Evolutionary conservation across 106 monocot species (phyloP), one percentile per base, ranked within the genome.

Genomic region (Platanthera zijinensis): DNA sequence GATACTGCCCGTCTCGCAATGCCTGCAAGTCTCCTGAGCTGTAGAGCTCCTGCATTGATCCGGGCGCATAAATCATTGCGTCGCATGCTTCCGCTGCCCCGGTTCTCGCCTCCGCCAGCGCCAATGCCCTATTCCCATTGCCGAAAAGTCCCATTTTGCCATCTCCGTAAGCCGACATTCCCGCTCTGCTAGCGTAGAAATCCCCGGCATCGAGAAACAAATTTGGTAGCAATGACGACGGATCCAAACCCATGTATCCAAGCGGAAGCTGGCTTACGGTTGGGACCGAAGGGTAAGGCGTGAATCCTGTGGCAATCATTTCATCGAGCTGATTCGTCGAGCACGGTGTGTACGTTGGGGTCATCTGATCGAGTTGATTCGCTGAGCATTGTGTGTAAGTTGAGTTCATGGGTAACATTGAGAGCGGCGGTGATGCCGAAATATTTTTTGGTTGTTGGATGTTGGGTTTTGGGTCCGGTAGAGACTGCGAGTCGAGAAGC

Each of bases 21-120:
- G 76, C 75, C 86, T 86, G 77, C 68, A 77, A 54, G 69, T 90
- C 86, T n/a, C 85, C 82, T 17, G 89, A 50, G 71, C 67, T 76
- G 72, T 81, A 92, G 19, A 76, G 69, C 51, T 80, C 72, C 21
- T 76, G 86, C 47, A 75, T 73, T 4, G 81, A 30, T 57, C 79
- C 75, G 8, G 48, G 21, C 3, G 53, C 57, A 57, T 79, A 80
- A 2, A 80, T 59, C 8, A 75, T 66, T 21, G 28, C 12, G 9
- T 48, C 49, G 69, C 10, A 53, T 18, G 8, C 11, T 66, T 66
- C 66, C 6, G 17, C 6, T 19, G 66, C 64, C 64, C 52, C 52
- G 52, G 52, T 11, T 52, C 52, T 52, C 52, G 11, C 6, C 11
- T 66, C 64, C 10, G n/a, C 10, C 7, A 21, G n/a, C 62, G 5